These are phyloP conservation scores for Nothomitra cinnamomea DNA, from an alignment of 2,329 filamentous ascomycete genomes.

Conservation along the genomic window DNA sequence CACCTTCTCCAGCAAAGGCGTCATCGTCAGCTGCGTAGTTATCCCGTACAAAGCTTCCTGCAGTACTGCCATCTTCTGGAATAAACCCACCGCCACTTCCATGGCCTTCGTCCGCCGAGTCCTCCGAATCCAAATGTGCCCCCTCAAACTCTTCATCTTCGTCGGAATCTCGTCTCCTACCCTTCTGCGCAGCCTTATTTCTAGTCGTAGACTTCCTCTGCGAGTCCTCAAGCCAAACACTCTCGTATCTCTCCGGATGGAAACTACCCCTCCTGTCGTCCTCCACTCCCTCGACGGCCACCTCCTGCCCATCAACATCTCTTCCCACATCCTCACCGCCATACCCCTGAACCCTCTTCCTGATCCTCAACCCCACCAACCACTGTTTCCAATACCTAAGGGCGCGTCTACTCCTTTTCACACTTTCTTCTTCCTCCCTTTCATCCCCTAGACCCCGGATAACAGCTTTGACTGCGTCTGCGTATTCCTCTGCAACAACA, in stretches of 20 bases:
- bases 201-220: too few relatives aligned
- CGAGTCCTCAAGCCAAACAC: too few relatives aligned
- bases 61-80: slow-evolving; percentile 3
- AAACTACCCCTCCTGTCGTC: slow-evolving; percentile 8
- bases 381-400: slow-evolving; percentile 42
- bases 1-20: slow-evolving; percentile 20
- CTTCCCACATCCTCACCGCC: slow-evolving; percentile 12
- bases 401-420: slow-evolving; percentile 31
- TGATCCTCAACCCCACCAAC: slow-evolving; percentile 46
- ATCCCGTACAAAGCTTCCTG: neutral
- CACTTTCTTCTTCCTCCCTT: slow-evolving; percentile 43
- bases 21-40: neutral
- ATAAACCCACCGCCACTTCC: slow-evolving; percentile 12
- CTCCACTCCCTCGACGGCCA: slow-evolving; percentile 11
- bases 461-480: slow-evolving; percentile 53
- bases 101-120: neutral
- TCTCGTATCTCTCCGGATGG: slow-evolving; percentile 3
- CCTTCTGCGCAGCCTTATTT: too few relatives aligned
- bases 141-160: slow-evolving; percentile 10
- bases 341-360: slow-evolving; percentile 51
- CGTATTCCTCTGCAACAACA: slow-evolving; percentile 55
- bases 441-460: slow-evolving; percentile 51
- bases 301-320: slow-evolving; percentile 13
- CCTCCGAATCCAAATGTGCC: neutral
- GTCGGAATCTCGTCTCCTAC: too few relatives aligned